Percentiles rank a stretch among this genome's conserved stretches.
Conservation (phyloP, 345 rosid species). For the Chamaenerion angustifolium region DNA sequence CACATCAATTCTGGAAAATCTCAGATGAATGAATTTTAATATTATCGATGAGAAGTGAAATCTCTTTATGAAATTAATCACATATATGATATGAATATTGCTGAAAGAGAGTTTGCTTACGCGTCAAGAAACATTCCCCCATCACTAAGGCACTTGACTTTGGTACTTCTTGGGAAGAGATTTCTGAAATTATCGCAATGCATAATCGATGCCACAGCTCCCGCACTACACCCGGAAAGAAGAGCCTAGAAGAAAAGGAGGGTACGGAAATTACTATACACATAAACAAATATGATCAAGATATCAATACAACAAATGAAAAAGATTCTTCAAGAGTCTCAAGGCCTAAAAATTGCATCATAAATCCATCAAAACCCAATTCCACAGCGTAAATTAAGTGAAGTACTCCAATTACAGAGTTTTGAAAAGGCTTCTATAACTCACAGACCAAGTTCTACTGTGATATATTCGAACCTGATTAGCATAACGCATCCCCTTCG, state of each 20-base stretch:
- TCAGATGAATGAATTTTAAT: not conserved
- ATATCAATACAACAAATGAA: too few relatives aligned
- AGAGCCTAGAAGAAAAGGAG: conserved; percentile 29
- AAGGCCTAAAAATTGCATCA: too few relatives aligned
- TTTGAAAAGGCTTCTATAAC: too few relatives aligned
- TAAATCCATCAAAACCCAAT: too few relatives aligned
- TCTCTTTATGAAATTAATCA: not conserved
- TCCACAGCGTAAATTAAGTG: too few relatives aligned
- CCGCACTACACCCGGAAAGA: conserved; percentile 54
- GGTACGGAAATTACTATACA: too few relatives aligned
- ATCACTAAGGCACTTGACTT: conserved; percentile 50
- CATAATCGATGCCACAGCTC: conserved; percentile 36
- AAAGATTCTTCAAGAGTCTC: too few relatives aligned
- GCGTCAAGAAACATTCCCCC: conserved; percentile 45
- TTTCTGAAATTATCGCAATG: conserved; percentile 38
- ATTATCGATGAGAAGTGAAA: not conserved
- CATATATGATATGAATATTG: not conserved
- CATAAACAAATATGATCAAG: too few relatives aligned
- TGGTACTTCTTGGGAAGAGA: conserved; percentile 23
- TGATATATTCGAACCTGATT: conserved; percentile 18
- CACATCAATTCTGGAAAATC: conserved; percentile 25
- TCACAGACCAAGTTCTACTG: not conserved
- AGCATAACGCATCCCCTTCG: conserved; percentile 39
- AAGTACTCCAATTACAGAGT: too few relatives aligned
- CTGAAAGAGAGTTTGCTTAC: conserved; percentile 15